Base-by-base conservation (phyloP, 2,329 filamentous ascomycete species). In the Graphilbum ipis-grandicollis region DNA sequence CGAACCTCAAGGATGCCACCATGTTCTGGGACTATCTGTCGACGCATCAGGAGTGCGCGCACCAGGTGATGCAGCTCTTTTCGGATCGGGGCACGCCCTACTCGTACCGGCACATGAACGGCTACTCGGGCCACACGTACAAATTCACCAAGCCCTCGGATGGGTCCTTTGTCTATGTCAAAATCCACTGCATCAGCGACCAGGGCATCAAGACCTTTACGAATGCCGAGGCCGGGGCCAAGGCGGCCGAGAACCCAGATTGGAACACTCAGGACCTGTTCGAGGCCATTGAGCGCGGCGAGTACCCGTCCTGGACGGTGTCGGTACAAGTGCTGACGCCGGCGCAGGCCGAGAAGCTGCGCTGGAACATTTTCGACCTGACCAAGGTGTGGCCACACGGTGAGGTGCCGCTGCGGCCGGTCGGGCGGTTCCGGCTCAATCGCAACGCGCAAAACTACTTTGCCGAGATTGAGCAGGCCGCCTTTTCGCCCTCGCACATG, bases 341-440 rank as follows among this genome's bases (percentile, higher is more conserved):
- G 1, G 66, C 71, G 42, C 62, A 78, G 45, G 72, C 72, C 3
- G 65, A 75, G 48, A 62, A 65, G 39, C 71, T 70, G 50, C 59
- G 59, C 31, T 74, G 66, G 60, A 75, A 74, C 52, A 58, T 79
- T 42, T 77, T 82, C 42, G 77, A 81, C 48, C 56, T 78, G 43
- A 81, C 76, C 35, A 77, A 79, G 54, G 65, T 75, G 46, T 79
- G 75, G 74, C 75, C 75, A 3, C 69, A 78, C 41, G 57, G 53
- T 18, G 63, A 75, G 33, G 69, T 75, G 21, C 75, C 76, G 2
- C 58, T 77, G 12, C 61, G 69, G 15, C 65, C 60, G 33, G 61
- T 81, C 37, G 75, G 75, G 34, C 65, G 65, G 41, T 54, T 81
- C 40, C 76, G 68, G 1, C 62, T 81, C 19, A 77, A 78, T 55